Evolutionary conservation across 768 basidiomycete genomes (phyloP).

Genomic region (Serendipita sp.): DNA sequence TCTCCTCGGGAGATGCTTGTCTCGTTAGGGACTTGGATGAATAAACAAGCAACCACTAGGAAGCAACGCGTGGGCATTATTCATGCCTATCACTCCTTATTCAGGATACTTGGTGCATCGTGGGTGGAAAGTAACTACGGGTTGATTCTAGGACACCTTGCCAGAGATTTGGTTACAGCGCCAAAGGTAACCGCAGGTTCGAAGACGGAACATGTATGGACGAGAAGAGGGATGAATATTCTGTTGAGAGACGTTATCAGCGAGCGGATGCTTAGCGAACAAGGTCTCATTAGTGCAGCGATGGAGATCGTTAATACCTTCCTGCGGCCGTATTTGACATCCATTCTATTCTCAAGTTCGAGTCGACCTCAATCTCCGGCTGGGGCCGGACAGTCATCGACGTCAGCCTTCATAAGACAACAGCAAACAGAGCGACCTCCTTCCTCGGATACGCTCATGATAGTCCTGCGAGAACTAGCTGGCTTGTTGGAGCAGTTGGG

Average conservation of each 20-base stretch:
- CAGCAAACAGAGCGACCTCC: slow-evolving; percentile 23
- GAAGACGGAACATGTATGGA: slow-evolving; percentile 58
- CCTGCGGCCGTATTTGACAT: slow-evolving; percentile 81
- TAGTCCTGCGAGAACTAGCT: slow-evolving; percentile 70
- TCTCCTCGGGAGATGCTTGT: slow-evolving; percentile 64
- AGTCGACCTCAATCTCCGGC: background rate
- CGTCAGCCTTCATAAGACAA: background rate
- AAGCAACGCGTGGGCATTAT: slow-evolving; percentile 72
- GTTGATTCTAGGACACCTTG: slow-evolving; percentile 60
- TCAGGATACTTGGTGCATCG: slow-evolving; percentile 53
- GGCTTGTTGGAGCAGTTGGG: slow-evolving; percentile 79
- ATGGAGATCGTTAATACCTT: slow-evolving; percentile 70
- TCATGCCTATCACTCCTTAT: slow-evolving; percentile 69
- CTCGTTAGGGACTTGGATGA: slow-evolving; percentile 68
- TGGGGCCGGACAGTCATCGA: slow-evolving; percentile 48
- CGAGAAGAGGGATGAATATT: slow-evolving; percentile 57
- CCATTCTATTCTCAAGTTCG: slow-evolving; percentile 32
- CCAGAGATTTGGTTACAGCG: slow-evolving; percentile 57
- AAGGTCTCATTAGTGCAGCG: slow-evolving; percentile 83
- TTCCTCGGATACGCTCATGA: slow-evolving; percentile 44
- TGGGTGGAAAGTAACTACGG: slow-evolving; percentile 78
- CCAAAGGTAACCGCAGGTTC: slow-evolving; percentile 34
- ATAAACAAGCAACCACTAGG: slow-evolving; percentile 49
- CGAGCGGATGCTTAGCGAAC: slow-evolving; percentile 77
- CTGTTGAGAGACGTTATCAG: slow-evolving; percentile 77